These are phyloP conservation scores for Speleostelium caveatum DNA, from an alignment of 78 protist species.

Conservation along the genomic window DNA sequence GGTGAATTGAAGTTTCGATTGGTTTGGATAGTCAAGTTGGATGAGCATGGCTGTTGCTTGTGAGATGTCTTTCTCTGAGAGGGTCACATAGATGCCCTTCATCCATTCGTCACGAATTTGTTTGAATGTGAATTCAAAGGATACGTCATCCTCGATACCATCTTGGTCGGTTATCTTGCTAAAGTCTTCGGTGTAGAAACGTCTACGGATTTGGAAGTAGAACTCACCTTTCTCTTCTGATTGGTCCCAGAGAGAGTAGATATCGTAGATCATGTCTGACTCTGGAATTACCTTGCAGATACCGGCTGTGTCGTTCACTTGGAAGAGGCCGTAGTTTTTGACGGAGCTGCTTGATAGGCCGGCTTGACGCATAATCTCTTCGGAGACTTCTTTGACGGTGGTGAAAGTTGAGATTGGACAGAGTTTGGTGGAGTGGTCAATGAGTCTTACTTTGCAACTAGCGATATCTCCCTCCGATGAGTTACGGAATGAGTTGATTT, in stretches of 20 bases:
- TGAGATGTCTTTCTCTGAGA: conserved; percentile 34
- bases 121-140: conserved; percentile 47
- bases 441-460: conserved; percentile 38
- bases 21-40: conserved; percentile 59
- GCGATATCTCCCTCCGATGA: conserved; percentile 5
- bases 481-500: conserved; percentile 39
- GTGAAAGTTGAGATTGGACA: conserved; percentile 16
- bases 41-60: conserved; percentile 18
- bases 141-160: conserved; percentile 52
- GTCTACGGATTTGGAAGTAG: conserved; percentile 71
- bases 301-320: conserved; percentile 32
- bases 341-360: conserved; percentile 6
- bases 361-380: conserved; percentile 11
- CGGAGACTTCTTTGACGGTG: conserved; percentile 29
- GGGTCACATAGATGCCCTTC: conserved; percentile 9
- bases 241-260: conserved; percentile 58
- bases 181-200: conserved; percentile 57
- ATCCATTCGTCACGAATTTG: conserved; percentile 79
- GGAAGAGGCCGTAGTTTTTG: conserved; percentile 45
- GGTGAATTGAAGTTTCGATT: conserved; percentile 40
- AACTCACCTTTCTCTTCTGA: conserved; percentile 41
- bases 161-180: conserved; percentile 55
- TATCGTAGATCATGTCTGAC: conserved; percentile 49
- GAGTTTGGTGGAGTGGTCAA: conserved; percentile 32
- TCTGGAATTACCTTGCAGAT: conserved; percentile 33